Conservation (phyloP, 148 eudicot species). For the Vaccinium myrtillus region DNA sequence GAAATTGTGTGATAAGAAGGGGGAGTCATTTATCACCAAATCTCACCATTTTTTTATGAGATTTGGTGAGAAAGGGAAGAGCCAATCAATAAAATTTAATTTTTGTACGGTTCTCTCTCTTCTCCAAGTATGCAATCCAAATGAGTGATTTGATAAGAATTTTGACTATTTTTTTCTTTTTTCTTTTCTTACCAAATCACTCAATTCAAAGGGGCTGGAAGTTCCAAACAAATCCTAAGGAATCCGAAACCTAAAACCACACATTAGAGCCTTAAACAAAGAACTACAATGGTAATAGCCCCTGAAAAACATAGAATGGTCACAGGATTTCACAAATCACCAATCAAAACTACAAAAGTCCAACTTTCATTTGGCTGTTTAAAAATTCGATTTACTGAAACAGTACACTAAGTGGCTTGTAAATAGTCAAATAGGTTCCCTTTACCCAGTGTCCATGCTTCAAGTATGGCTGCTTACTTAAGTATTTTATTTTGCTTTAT, state of each 20-base stretch:
- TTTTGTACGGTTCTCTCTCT: too few relatives aligned
- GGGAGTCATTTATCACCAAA: too few relatives aligned
- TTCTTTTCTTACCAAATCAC: too few relatives aligned
- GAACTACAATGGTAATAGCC: neutral
- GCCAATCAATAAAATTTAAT: too few relatives aligned
- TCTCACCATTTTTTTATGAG: too few relatives aligned
- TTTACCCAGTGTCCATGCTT: neutral
- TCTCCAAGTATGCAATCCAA: too few relatives aligned
- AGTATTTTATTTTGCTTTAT: neutral
- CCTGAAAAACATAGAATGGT: neutral
- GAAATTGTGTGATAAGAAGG: too few relatives aligned
- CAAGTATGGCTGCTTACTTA: neutral
- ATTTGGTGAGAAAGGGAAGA: too few relatives aligned
- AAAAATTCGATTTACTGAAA: neutral
- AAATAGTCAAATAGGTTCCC: neutral
- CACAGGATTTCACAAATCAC: neutral
- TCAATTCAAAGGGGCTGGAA: too few relatives aligned
- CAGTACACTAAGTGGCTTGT: neutral
- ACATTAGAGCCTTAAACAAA: neutral
- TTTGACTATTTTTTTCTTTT: too few relatives aligned
- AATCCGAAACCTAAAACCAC: neutral
- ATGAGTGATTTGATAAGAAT: too few relatives aligned
- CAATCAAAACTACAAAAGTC: neutral
- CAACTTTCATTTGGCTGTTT: neutral
- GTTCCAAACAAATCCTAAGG: too few relatives aligned